Percentiles rank a stretch among this genome's conserved stretches.
phyloP scores from a whole-genome alignment of 163 green algal species.

The Chlamydomonas reinhardtii region DNA sequence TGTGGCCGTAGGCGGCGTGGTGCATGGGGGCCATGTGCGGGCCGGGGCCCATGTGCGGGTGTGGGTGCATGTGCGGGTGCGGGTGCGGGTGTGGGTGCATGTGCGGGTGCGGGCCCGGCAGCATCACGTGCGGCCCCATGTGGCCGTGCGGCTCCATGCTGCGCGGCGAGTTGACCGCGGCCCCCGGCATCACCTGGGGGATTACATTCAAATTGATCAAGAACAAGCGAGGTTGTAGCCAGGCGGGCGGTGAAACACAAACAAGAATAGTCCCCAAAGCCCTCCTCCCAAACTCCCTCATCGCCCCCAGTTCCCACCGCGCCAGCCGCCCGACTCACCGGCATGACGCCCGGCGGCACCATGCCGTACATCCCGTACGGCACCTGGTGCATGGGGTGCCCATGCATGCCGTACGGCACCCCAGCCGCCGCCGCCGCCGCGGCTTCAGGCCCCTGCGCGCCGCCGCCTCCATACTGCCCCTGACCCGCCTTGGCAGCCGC shows the following conservation, averaged over 20 bases:
- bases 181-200: not conserved
- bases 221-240: too few relatives aligned
- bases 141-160: constrained; percentile 16
- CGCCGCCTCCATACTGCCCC: not conserved
- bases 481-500: too few relatives aligned
- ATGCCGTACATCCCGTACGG: constrained; percentile 36
- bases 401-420: constrained; percentile 22
- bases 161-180: not conserved
- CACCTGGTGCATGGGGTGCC: not conserved
- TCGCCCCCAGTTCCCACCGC: too few relatives aligned
- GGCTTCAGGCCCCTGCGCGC: not conserved
- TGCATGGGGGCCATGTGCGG: too few relatives aligned
- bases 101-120: not conserved
- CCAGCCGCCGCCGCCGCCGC: not conserved
- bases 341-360: constrained; percentile 16
- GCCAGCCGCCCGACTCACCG: not conserved
- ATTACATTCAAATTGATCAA: too few relatives aligned
- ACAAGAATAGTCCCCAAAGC: too few relatives aligned
- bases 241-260: too few relatives aligned
- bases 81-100: too few relatives aligned
- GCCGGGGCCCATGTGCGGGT: not conserved
- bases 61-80: too few relatives aligned
- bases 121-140: constrained; percentile 12
- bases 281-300: too few relatives aligned
- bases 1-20: not conserved